Conservation (phyloP, 768 basidiomycete species). For the Boletales sp. region DNA sequence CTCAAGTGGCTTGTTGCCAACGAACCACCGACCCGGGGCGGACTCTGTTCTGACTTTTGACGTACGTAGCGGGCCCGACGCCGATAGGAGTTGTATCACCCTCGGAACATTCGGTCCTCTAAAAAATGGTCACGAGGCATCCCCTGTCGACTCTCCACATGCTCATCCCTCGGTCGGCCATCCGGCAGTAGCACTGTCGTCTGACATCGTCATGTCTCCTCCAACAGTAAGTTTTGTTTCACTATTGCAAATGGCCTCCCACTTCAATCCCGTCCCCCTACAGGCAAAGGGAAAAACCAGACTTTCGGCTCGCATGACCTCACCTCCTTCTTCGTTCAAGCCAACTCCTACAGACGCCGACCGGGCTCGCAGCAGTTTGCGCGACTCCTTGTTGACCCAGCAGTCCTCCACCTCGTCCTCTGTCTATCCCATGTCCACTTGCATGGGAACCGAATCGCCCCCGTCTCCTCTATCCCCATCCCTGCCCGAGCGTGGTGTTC, state of each 20-base stretch:
- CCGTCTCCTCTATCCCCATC: constrained; percentile 58
- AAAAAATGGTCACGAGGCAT: constrained; percentile 12
- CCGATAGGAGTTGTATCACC: constrained; percentile 24
- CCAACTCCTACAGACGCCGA: constrained; percentile 24
- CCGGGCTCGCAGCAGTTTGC: constrained; percentile 52
- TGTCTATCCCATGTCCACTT: constrained; percentile 71
- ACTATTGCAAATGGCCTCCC: constrained; percentile 10
- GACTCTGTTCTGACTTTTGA: constrained; percentile 11
- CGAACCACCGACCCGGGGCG: constrained; percentile 12
- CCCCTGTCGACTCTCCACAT: neutral
- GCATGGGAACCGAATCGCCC: constrained; percentile 61
- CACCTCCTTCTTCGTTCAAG: constrained; percentile 33
- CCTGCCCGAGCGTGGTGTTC: constrained; percentile 39
- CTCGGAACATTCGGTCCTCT: constrained; percentile 24
- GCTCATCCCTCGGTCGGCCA: constrained; percentile 8
- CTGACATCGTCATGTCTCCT: constrained; percentile 12
- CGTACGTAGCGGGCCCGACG: constrained; percentile 5
- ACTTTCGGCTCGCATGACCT: constrained; percentile 34
- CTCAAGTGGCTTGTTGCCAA: constrained; percentile 5
- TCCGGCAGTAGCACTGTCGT: constrained; percentile 7
- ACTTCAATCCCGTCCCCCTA: constrained; percentile 10
- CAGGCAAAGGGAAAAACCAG: constrained; percentile 36
- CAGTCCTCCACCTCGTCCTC: constrained; percentile 72
- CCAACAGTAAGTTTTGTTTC: constrained; percentile 18
- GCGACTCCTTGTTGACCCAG: constrained; percentile 55